Evolutionary conservation across 2,329 filamentous ascomycete species (phyloP), one percentile per base, ranked within the genome.

Genomic region (Aspergillus clavatus): DNA sequence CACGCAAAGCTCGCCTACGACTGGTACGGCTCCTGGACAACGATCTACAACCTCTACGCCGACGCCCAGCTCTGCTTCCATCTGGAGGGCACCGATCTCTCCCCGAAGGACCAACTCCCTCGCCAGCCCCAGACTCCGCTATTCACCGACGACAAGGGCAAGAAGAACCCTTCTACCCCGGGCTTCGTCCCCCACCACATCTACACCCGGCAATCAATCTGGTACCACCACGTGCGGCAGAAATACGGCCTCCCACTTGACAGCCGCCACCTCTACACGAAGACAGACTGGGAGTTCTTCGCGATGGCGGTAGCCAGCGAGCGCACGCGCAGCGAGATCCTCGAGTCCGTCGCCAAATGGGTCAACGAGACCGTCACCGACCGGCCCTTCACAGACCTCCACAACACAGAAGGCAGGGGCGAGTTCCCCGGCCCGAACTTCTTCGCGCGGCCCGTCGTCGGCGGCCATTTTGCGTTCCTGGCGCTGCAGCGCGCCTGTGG

Each of bases 281-380:
- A 95, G 70, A 89, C 84, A 23, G 89, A 95, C 68, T 95, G 89
- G 89, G 84, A 93, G 57, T 89, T 94, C 64, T 90, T 93, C 65
- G 86, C 87, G 0, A 88, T 89, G 38, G 86, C 88, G 1, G 84
- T 94, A 4, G 80, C 87, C 3, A 82, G 81, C 55, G 78, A 79
- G 61, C 70, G 76, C 46, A 85, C 86, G 1, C 78, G 88, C 43
- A 75, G 77, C 2, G 80, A 86, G 62, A 89, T 94, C 40, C 70
- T 93, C 27, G 77, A 87, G 48, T 79, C 81, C 14, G 84, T 93
- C 31, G 86, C 87, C 1, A 72, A 72, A 45, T 95, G 89, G 89
- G 74, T 95, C 47, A 94, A 93, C 59, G 87, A 94, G 68, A 94
- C 88, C 1, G 73, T 68, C 14, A 90, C 82, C 7, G 84, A 91